Percentiles rank a stretch among this genome's conserved stretches.
phyloP scores from a whole-genome alignment of 805 yeast species.

The Yamadazyma philogaea region DNA sequence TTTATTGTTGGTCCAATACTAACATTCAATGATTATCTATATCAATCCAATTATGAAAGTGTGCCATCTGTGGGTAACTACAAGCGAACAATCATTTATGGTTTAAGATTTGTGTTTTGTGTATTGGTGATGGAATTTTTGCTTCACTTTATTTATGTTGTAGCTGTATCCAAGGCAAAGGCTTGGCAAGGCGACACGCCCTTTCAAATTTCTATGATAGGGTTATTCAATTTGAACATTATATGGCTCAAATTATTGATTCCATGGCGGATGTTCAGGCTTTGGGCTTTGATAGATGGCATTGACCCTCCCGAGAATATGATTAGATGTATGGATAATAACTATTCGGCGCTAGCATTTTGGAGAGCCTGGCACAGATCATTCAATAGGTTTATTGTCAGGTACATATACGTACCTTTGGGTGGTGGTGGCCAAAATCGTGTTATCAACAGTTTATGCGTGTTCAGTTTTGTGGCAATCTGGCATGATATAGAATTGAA shows the following conservation, averaged over 20 bases:
- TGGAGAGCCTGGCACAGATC: constrained; percentile 99
- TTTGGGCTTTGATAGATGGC: constrained; percentile 90
- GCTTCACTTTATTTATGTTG: constrained; percentile 86
- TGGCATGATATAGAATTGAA: constrained; percentile 97
- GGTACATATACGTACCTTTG: constrained; percentile 87
- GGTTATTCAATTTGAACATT: constrained; percentile 81
- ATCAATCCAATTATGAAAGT: constrained; percentile 58
- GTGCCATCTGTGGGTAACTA: constrained; percentile 54
- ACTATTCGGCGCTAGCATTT: constrained; percentile 88
- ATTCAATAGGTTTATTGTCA: constrained; percentile 82
- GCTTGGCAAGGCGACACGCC: constrained; percentile 92
- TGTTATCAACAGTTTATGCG: constrained; percentile 72
- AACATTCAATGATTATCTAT: constrained; percentile 86
- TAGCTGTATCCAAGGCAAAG: constrained; percentile 82
- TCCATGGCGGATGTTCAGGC: constrained; percentile 93
- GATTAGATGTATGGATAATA: constrained; percentile 94
- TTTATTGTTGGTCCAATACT: constrained; percentile 94
- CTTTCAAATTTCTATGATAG: constrained; percentile 92
- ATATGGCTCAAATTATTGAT: constrained; percentile 90
- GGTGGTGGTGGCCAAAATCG: constrained; percentile 76
- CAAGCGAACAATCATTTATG: constrained; percentile 57
- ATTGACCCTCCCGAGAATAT: constrained; percentile 97
- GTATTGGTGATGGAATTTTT: constrained; percentile 84
- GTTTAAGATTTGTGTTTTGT: constrained; percentile 66
- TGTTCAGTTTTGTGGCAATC: constrained; percentile 91